Percentiles rank a stretch among this genome's conserved stretches.
Conservation (phyloP, 306 rosid genomes). For the Prunus armeniaca region DNA sequence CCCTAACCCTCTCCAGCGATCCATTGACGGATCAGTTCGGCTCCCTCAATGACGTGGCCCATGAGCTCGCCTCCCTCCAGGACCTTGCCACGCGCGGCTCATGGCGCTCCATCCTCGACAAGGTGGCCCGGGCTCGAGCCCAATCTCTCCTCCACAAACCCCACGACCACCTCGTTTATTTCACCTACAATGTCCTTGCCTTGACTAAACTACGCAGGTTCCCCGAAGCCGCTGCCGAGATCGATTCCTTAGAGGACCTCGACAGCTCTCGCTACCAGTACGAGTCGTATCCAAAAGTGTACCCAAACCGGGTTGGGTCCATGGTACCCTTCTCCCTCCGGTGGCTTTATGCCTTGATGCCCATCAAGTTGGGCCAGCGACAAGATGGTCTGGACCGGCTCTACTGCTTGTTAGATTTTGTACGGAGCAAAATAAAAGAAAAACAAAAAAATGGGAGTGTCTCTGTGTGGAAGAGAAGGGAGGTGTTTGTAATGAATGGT, state of each 20-base stretch:
- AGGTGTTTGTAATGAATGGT: constrained; percentile 59
- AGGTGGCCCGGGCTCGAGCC: constrained; percentile 80
- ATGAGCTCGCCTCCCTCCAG: constrained; percentile 69
- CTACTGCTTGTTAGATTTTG: constrained; percentile 65
- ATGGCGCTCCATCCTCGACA: constrained; percentile 85
- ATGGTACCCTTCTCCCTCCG: constrained; percentile 92
- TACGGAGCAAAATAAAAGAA: constrained; percentile 38
- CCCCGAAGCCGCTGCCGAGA: constrained; percentile 73
- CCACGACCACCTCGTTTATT: constrained; percentile 79
- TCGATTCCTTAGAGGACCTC: constrained; percentile 77
- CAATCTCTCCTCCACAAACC: constrained; percentile 76
- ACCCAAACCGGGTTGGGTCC: constrained; percentile 70
- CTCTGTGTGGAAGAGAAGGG: constrained; percentile 65
- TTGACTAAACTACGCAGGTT: constrained; percentile 81
- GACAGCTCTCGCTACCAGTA: constrained; percentile 57
- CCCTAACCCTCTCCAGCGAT: constrained; percentile 30
- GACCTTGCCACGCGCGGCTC: constrained; percentile 87
- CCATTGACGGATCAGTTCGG: constrained; percentile 41
- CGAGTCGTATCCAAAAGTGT: constrained; percentile 62
- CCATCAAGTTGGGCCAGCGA: constrained; percentile 66
- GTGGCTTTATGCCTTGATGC: constrained; percentile 70
- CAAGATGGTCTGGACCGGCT: constrained; percentile 78
- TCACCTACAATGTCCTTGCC: constrained; percentile 78
- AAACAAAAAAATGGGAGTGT: constrained; percentile 24
- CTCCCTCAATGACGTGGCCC: constrained; percentile 53